Percentiles rank a stretch among this genome's conserved stretches.
Conservation (phyloP, 2,329 filamentous ascomycete species). For the Saccharata proteae region DNA sequence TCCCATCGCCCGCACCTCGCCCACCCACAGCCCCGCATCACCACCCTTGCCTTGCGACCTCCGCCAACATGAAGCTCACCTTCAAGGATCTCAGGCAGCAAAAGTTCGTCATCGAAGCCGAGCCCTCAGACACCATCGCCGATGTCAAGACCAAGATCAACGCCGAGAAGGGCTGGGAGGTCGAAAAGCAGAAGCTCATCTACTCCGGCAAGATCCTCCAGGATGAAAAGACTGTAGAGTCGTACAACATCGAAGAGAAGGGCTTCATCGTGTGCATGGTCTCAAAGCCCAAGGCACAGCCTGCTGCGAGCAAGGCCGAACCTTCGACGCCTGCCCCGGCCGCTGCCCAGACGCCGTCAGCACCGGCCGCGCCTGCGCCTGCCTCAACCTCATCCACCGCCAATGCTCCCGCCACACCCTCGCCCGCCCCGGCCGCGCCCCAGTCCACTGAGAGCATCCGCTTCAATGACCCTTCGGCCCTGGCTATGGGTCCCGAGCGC, state of each 20-base stretch:
- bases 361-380: slow-evolving; percentile 43
- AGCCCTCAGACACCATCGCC: slow-evolving; percentile 81
- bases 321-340: slow-evolving; percentile 45
- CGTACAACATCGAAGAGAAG: slow-evolving; percentile 98
- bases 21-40: slow-evolving; percentile 6
- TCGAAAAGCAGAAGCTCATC: slow-evolving; percentile 85
- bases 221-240: slow-evolving; percentile 92
- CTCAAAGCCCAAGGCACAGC: slow-evolving; percentile 71
- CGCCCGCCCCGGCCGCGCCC: slow-evolving; percentile 34
- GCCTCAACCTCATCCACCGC: slow-evolving; percentile 35
- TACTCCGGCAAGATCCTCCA: slow-evolving; percentile 98
- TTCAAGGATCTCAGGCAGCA: slow-evolving; percentile 97
- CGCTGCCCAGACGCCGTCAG: slow-evolving; percentile 36
- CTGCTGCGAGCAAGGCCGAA: slow-evolving; percentile 36
- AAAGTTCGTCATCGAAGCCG: slow-evolving; percentile 93
- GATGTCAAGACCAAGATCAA: slow-evolving; percentile 87
- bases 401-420: slow-evolving; percentile 39
- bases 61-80: slow-evolving; percentile 51
- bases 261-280: slow-evolving; percentile 98
- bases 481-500: slow-evolving; percentile 75
- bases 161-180: slow-evolving; percentile 87
- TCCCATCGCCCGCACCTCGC: slow-evolving; percentile 9
- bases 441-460: slow-evolving; percentile 23
- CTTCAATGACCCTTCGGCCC: slow-evolving; percentile 65
- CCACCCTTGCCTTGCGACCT: slow-evolving; percentile 6